Conservation (phyloP, 2,329 filamentous ascomycete species). For the Aspergillus sclerotialis region DNA sequence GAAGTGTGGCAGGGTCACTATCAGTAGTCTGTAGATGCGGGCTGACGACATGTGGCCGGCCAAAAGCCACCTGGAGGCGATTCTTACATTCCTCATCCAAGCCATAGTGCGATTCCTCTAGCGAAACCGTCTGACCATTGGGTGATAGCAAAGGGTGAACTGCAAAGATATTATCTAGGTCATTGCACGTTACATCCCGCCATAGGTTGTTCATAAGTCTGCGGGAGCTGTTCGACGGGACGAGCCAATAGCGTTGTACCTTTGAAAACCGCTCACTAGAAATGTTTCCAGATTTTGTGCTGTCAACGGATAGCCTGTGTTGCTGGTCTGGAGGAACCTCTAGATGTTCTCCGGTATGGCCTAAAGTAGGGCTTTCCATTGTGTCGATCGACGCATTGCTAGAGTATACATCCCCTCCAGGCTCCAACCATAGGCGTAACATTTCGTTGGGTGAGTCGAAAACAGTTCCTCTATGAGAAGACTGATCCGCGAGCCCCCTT, state of each 20-base stretch:
- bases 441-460: slow-evolving; percentile 24
- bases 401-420: slow-evolving; percentile 22
- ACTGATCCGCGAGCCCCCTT: slow-evolving; percentile 16
- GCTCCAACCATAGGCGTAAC: slow-evolving; percentile 31
- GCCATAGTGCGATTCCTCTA: slow-evolving; percentile 27
- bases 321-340: slow-evolving; percentile 16
- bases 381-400: slow-evolving; percentile 24
- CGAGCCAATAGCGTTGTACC: slow-evolving; percentile 38
- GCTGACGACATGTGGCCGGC: slow-evolving; percentile 13
- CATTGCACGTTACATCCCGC: slow-evolving; percentile 30
- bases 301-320: slow-evolving; percentile 16
- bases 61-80: slow-evolving; percentile 32
- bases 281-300: slow-evolving; percentile 19
- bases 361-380: slow-evolving; percentile 17
- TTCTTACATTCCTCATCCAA: slow-evolving; percentile 38
- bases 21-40: slow-evolving; percentile 11
- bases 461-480: slow-evolving; percentile 13
- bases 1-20: slow-evolving; percentile 16
- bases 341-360: slow-evolving; percentile 16
- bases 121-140: slow-evolving; percentile 11
- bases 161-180: slow-evolving; percentile 36
- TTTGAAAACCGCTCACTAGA: slow-evolving; percentile 37
- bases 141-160: slow-evolving; percentile 14
- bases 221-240: slow-evolving; percentile 28
- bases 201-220: slow-evolving; percentile 37